phyloP scores from a whole-genome alignment of 2,329 filamentous ascomycete species.

The Calonectria multiphialidica region DNA sequence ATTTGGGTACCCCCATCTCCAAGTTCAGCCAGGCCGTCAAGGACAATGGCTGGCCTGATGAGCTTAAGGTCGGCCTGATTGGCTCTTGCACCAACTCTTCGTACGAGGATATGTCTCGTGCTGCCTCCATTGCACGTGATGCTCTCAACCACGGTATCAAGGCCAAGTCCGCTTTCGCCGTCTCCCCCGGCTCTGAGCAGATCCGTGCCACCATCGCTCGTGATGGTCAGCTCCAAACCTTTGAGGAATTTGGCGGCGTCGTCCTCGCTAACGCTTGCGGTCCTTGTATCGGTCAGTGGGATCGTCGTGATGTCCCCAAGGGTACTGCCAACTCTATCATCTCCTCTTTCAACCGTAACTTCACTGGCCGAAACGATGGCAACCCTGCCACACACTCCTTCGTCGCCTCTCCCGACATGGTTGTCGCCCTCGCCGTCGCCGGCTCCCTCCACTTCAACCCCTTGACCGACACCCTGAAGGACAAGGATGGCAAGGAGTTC shows the following conservation, averaged over 20 bases:
- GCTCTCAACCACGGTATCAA: slow-evolving; percentile 90
- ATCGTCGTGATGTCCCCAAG: slow-evolving; percentile 93
- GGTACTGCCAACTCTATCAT: slow-evolving; percentile 96
- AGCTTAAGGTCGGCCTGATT: slow-evolving; percentile 92
- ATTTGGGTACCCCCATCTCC: slow-evolving; percentile 92
- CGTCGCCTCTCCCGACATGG: slow-evolving; percentile 90
- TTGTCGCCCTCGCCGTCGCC: slow-evolving; percentile 87
- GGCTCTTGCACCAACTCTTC: slow-evolving; percentile 99
- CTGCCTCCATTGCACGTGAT: slow-evolving; percentile 92
- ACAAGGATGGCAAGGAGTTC: slow-evolving; percentile 97
- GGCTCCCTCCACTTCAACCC: slow-evolving; percentile 95
- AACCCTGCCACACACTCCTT: slow-evolving; percentile 96
- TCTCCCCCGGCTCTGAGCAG: slow-evolving; percentile 96
- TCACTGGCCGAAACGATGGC: slow-evolving; percentile 96
- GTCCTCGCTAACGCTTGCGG: slow-evolving; percentile 96
- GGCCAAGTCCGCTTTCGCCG: slow-evolving; percentile 92
- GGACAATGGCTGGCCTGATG: slow-evolving; percentile 89
- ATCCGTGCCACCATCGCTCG: slow-evolving; percentile 94
- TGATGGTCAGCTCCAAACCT: slow-evolving; percentile 87
- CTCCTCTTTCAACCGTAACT: slow-evolving; percentile 99
- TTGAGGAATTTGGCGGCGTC: slow-evolving; percentile 86
- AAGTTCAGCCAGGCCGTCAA: slow-evolving; percentile 88
- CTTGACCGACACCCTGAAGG: slow-evolving; percentile 90
- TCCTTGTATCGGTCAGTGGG: slow-evolving; percentile 96
- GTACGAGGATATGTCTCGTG: slow-evolving; percentile 98